Evolutionary conservation across 805 yeast genomes (phyloP).

Genomic region (Suhomyces pyralidae): DNA sequence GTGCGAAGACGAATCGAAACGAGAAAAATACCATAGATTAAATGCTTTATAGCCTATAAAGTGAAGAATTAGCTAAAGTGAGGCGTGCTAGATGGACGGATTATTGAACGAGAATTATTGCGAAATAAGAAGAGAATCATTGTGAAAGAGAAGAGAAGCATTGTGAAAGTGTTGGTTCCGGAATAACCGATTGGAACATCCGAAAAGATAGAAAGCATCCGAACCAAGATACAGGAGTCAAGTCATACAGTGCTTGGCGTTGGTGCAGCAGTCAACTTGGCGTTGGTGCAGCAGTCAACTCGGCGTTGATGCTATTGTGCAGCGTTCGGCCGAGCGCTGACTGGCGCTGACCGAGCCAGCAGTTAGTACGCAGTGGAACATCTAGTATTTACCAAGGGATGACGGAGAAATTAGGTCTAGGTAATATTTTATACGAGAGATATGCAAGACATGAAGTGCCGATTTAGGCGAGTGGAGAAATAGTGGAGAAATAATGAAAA

Average conservation of each 20-base stretch:
- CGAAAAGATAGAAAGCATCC: not conserved
- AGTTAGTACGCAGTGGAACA: not conserved
- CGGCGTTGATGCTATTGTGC: no score
- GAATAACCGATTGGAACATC: not conserved
- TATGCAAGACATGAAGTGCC: not conserved
- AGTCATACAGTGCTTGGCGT: no score
- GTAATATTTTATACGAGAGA: not conserved
- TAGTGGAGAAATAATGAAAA: not conserved
- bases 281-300: no score
- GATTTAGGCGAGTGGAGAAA: not conserved
- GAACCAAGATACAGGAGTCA: no score
- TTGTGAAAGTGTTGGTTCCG: not conserved
- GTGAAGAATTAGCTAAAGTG: not conserved
- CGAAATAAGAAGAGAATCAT: not conserved
- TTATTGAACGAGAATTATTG: not conserved
- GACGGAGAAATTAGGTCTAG: not conserved
- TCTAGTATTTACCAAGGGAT: not conserved
- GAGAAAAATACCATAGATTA: no score
- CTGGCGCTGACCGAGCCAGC: no score
- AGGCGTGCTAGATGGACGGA: no score
- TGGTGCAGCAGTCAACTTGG: no score
- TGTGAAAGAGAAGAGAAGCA: not conserved
- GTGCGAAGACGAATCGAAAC: no score
- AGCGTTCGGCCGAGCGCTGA: no score
- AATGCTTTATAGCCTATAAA: no score